Evolutionary conservation across 805 yeast genomes (phyloP).

Genomic region (Saccharomyces jurei): DNA sequence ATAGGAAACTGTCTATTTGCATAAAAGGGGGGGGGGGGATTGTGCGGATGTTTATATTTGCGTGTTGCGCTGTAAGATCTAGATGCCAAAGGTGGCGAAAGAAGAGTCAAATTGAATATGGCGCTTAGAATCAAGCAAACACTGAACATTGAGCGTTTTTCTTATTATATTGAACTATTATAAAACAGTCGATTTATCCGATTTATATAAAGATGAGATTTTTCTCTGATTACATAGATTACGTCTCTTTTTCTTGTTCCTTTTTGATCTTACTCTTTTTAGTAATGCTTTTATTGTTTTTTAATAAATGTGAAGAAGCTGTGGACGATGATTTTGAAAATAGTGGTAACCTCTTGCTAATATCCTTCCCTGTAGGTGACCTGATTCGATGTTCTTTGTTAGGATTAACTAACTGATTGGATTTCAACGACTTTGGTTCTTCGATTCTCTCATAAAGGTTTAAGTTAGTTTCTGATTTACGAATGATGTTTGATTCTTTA

Average conservation of each 20-base stretch:
- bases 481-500: constrained; percentile 29
- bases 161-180: not conserved
- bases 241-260: not conserved
- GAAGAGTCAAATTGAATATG: too few relatives aligned
- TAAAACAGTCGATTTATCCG: not conserved
- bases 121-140: not conserved
- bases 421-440: not conserved
- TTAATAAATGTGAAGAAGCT: not conserved
- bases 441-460: not conserved
- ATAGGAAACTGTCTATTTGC: not conserved
- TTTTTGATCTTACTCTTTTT: not conserved
- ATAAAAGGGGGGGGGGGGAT: not conserved
- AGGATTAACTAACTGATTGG: not conserved
- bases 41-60: not conserved
- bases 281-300: not conserved
- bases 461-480: constrained; percentile 27
- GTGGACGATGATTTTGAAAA: not conserved
- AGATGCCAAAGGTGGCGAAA: too few relatives aligned
- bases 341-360: not conserved
- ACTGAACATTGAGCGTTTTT: not conserved
- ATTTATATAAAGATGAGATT: not conserved
- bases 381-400: not conserved
- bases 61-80: not conserved
- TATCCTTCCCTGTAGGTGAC: not conserved
- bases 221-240: not conserved